These are phyloP conservation scores for Cladosporium oxysporum DNA, from an alignment of 2,329 filamentous ascomycete genomes.

Conservation along the genomic window DNA sequence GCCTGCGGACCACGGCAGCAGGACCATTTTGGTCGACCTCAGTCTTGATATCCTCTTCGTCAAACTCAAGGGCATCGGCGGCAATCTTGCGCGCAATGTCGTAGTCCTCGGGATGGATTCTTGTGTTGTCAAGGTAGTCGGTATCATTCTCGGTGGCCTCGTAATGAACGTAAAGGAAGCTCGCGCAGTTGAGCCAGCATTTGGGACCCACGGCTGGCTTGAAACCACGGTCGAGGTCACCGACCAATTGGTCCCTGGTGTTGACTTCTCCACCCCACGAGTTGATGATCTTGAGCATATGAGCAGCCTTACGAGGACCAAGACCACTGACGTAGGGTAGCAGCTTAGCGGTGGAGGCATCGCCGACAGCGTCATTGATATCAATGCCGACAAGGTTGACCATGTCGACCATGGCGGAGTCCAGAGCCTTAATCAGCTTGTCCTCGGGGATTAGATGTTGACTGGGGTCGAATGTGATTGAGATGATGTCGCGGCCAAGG, in stretches of 20 bases:
- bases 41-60: slow-evolving; percentile 96
- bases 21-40: slow-evolving; percentile 88
- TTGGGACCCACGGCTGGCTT: slow-evolving; percentile 77
- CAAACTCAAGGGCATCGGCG: slow-evolving; percentile 90
- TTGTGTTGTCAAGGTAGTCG: slow-evolving; percentile 93
- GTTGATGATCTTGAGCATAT: slow-evolving; percentile 85
- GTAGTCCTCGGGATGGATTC: slow-evolving; percentile 97
- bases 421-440: slow-evolving; percentile 80
- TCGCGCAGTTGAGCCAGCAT: slow-evolving; percentile 96
- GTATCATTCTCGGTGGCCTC: slow-evolving; percentile 75
- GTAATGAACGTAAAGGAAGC: slow-evolving; percentile 88
- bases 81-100: slow-evolving; percentile 98
- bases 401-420: slow-evolving; percentile 98
- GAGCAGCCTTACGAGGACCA: slow-evolving; percentile 85
- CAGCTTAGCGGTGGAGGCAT: slow-evolving; percentile 80
- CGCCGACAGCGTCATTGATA: slow-evolving; percentile 84
- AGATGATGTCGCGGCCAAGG: slow-evolving; percentile 82
- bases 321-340: slow-evolving; percentile 89
- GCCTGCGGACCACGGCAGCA: slow-evolving; percentile 86
- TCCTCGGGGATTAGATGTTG: slow-evolving; percentile 87
- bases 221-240: slow-evolving; percentile 67
- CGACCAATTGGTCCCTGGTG: slow-evolving; percentile 83
- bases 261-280: slow-evolving; percentile 84
- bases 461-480: slow-evolving; percentile 84
- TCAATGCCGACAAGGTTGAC: slow-evolving; percentile 96